Evolutionary conservation across 768 basidiomycete genomes (phyloP).

Genomic region (Coprinopsis sp.): DNA sequence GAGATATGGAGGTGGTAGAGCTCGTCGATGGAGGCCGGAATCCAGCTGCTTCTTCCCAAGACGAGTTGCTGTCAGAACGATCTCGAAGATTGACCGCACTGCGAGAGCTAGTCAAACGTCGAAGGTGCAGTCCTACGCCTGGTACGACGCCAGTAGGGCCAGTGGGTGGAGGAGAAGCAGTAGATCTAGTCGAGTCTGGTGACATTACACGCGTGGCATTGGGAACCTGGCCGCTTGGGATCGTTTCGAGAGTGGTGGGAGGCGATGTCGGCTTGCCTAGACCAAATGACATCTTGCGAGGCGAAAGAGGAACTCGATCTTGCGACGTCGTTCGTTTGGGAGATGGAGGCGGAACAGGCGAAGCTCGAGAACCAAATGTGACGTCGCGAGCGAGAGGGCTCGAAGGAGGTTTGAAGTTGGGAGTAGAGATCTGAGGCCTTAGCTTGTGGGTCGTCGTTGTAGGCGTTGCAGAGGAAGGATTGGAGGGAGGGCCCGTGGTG

Average conservation of each 20-base stretch:
- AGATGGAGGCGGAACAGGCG: neutral
- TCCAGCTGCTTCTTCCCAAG: neutral
- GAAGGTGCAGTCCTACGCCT: neutral
- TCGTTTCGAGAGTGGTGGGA: neutral
- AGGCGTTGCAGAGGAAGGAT: neutral
- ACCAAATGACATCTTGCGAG: neutral
- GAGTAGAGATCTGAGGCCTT: neutral
- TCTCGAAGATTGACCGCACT: neutral
- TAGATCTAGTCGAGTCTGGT: too few relatives aligned
- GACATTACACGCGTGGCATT: neutral
- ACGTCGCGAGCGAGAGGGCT: neutral
- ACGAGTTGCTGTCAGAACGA: neutral
- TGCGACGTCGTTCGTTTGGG: too few relatives aligned
- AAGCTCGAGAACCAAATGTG: neutral
- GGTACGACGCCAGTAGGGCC: neutral
- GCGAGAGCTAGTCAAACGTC: neutral
- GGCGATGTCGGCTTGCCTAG: neutral
- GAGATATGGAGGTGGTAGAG: too few relatives aligned
- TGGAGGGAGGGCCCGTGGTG: neutral
- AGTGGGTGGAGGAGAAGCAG: neutral
- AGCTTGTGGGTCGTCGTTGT: neutral
- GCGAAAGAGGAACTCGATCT: neutral
- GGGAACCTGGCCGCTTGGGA: neutral
- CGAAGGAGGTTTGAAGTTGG: neutral
- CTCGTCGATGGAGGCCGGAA: neutral